phyloP scores from a whole-genome alignment of 768 basidiomycete genomes.

The Lactifluus piperatus region DNA sequence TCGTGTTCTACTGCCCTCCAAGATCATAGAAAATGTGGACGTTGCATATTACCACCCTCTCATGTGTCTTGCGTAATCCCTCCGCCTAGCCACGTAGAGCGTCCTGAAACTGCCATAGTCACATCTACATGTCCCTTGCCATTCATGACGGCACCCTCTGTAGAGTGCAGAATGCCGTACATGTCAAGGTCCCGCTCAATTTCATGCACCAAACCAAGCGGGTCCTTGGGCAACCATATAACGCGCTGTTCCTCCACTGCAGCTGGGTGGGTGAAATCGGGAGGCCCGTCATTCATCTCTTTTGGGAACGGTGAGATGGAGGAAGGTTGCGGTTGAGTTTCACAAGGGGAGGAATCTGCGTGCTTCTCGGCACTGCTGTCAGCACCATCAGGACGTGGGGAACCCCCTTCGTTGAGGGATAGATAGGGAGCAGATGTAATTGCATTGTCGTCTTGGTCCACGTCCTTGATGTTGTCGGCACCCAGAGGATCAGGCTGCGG shows the following conservation, averaged over 20 bases:
- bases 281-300: constrained; percentile 24
- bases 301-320: constrained; percentile 18
- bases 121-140: constrained; percentile 53
- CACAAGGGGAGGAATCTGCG: neutral
- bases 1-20: neutral
- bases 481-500: neutral
- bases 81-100: neutral
- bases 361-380: neutral
- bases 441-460: constrained; percentile 3
- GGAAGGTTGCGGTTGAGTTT: constrained; percentile 4
- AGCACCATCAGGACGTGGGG: neutral
- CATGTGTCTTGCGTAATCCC: neutral
- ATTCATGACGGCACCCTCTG: constrained; percentile 47
- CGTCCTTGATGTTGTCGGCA: neutral
- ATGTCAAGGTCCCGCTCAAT: constrained; percentile 51
- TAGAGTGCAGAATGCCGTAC: constrained; percentile 42
- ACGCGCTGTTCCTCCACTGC: constrained; percentile 59
- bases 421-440: neutral
- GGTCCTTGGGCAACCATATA: constrained; percentile 81
- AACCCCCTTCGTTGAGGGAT: neutral
- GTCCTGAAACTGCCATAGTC: constrained; percentile 34
- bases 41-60: neutral
- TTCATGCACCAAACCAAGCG: constrained; percentile 51
- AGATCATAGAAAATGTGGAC: neutral
- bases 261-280: constrained; percentile 84